Conservation (phyloP, 441 rosid genomes). For the Corymbia calophylla region DNA sequence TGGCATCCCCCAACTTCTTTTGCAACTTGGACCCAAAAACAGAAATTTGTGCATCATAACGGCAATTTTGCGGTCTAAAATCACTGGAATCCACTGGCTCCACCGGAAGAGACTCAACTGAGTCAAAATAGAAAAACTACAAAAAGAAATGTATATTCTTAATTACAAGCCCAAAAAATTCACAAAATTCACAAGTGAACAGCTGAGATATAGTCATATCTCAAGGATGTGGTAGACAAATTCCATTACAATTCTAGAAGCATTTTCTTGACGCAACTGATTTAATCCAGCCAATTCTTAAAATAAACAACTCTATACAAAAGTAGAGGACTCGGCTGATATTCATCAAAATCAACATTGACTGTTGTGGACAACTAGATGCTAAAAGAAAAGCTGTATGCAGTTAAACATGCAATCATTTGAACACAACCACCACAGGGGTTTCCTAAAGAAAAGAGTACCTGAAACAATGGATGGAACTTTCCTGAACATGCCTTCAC, state of each 20-base stretch:
- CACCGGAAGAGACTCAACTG: constrained; percentile 78
- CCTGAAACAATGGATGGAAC: constrained; percentile 92
- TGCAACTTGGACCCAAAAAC: constrained; percentile 83
- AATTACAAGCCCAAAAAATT: neutral
- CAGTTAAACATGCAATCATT: neutral
- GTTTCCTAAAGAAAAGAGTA: neutral
- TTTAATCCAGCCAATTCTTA: too few relatives aligned
- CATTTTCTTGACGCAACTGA: neutral
- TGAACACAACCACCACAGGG: neutral
- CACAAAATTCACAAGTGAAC: neutral
- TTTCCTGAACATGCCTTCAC: constrained; percentile 95
- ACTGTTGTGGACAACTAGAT: neutral
- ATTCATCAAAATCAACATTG: neutral
- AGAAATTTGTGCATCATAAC: constrained; percentile 87
- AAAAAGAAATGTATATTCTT: constrained; percentile 1
- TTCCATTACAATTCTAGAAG: neutral
- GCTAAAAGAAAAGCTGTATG: neutral
- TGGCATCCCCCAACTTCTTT: constrained; percentile 80
- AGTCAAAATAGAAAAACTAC: constrained; percentile 92
- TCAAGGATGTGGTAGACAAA: neutral
- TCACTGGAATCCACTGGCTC: constrained; percentile 60
- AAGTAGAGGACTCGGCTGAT: neutral
- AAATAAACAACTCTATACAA: too few relatives aligned
- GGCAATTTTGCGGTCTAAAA: constrained; percentile 55
- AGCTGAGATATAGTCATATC: neutral